Evolutionary conservation across 2,329 filamentous ascomycete genomes (phyloP), one percentile per base, ranked within the genome.

Genomic region (Lasiodiplodia citricola): DNA sequence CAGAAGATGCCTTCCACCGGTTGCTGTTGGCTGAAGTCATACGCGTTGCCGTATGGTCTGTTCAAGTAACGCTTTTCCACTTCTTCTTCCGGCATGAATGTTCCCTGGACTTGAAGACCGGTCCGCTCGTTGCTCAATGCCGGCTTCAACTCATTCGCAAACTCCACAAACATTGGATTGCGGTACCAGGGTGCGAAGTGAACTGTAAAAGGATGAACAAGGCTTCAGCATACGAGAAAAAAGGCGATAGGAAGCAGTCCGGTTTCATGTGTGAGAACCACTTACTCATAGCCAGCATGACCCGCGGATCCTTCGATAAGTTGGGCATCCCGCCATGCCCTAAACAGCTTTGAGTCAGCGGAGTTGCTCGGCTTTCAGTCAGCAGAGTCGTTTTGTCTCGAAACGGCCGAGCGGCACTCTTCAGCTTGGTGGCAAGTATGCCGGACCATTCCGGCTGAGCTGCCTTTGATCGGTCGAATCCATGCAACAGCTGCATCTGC

Each of bases 311-410:
- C 4, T 81, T 75, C 1, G 83, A 85, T 52, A 76, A 73, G 71
- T 90, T 90, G 1, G 87, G 87, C 84, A 89, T 88, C 0, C 88
- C 88, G 0, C 87, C 87, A 74, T 90, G 88, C 88, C 88, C 60
- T 63, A 25, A 38, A 63, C 14, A 18, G 18, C 14, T 7, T 31
- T n/a, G 28, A 13, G 44, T 63, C 31, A 63, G 47, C 60, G 10
- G 6, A 31, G 11, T 28, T 25, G 41, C 56, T 35, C 57, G 55
- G n/a, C 31, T n/a, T 41, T 1, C 14, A 21, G 18, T 23, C 57
- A 8, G 16, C 14, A 31, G 7, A 41, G 38, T 38, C 8, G 2
- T 35, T 3, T 10, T 18, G 6, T 37, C 37, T 21, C 37, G 8
- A 35, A 35, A 35, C 31, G 31, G 31, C 31, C 2, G 31, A 2